A percentile compares a stretch with the other conserved stretches of the same genome.
Evolutionary conservation across 805 yeast species (phyloP).

Genomic region (Jamesozyma lodderae): DNA sequence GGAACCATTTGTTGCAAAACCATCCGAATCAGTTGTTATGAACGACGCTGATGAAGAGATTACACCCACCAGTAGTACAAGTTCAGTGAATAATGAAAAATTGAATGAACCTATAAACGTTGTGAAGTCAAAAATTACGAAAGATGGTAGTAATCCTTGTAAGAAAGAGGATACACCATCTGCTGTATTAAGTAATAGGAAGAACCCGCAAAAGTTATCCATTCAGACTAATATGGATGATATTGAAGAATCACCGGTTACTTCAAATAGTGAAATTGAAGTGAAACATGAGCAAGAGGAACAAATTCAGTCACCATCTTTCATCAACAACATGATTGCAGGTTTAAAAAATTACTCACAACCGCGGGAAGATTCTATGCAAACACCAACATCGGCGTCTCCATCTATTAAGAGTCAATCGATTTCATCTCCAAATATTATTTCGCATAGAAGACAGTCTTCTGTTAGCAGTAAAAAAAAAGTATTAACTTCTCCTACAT

Average conservation of each 20-base stretch:
- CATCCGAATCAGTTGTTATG: too few relatives aligned
- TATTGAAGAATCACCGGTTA: neutral
- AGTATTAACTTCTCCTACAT: neutral
- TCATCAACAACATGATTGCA: constrained; percentile 7
- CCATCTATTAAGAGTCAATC: neutral
- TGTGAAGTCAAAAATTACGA: too few relatives aligned
- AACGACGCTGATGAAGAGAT: too few relatives aligned
- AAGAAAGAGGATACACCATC: too few relatives aligned
- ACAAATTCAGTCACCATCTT: constrained; percentile 9
- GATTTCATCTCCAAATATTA: constrained; percentile 21
- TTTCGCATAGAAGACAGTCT: constrained; percentile 24
- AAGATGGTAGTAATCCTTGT: too few relatives aligned
- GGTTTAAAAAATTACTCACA: constrained; percentile 4
- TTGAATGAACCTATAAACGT: too few relatives aligned
- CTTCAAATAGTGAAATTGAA: neutral
- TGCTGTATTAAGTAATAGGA: neutral
- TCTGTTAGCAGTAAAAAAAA: constrained; percentile 10
- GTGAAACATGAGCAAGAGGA: neutral
- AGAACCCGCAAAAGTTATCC: neutral
- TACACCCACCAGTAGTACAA: too few relatives aligned
- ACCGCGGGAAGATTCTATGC: neutral
- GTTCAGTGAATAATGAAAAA: too few relatives aligned
- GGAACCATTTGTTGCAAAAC: constrained; percentile 1
- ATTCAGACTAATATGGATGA: neutral
- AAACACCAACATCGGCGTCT: neutral